Base-by-base conservation (phyloP, 148 eudicot genomes). In the Spergularia bocconei region DNA sequence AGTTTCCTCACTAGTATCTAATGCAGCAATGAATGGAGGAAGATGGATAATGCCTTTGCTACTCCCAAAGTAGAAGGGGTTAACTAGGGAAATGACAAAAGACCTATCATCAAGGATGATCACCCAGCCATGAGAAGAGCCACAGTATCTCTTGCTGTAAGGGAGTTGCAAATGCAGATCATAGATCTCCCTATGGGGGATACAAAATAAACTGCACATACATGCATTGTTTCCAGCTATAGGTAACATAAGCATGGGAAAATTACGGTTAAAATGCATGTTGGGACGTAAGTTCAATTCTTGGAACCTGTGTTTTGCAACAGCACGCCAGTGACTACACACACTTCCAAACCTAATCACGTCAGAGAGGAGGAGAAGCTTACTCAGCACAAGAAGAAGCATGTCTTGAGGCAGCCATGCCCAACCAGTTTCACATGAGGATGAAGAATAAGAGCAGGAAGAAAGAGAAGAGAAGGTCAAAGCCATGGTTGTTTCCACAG, bases 111-210 rank as follows among this genome's bases (percentile, higher is more conserved):
- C 60, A 39, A 74, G 70, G 58, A 29, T 62, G 69, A 73, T 73
- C 67, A 73, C 59, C 76, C 76, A 73, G 33, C 76, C 76, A 51
- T 63, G 76, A 73, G 76, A 73, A 63, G 69, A 73, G 38, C 76
- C 76, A 63, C 67, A 62, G 10, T 54, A 73, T 52, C 76, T 73
- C 44, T 52, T 73, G 23, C 41, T 73, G 69, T 50, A 62, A 29
- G 76, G 76, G 57, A 63, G 48, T 48, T 51, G 48, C 57, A 73
- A 19, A 6, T 12, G 59, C 11, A 73, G 76, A 73, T 73, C 76
- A 73, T 63, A 73, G 50, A 63, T 62, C 56, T 73, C 48, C 39
- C 44, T 16, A 48, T 10, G 68, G 21, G 38, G 36, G 48, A 63
- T 63, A 23, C 70, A 51, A 55, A 16, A 63, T 33, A 74, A 29